Conservation (phyloP, 495 filamentous ascomycete species). For the Neurospora tetrasperma region DNA sequence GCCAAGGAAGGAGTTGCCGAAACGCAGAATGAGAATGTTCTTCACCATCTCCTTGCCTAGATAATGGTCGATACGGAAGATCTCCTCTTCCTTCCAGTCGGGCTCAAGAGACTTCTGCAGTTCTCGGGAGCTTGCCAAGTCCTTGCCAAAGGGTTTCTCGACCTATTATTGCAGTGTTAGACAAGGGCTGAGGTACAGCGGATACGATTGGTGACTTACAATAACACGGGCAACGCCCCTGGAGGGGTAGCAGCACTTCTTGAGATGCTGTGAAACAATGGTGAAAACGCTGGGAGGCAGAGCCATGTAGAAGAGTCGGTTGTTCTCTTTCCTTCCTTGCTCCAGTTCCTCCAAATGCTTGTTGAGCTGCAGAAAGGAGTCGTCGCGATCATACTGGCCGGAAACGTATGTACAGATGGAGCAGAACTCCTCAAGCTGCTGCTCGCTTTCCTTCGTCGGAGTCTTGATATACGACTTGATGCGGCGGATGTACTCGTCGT, state of each 20-base stretch:
- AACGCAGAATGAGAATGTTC: conserved; percentile 96
- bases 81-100: conserved; percentile 98
- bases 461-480: conserved; percentile 99
- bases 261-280: conserved; percentile 91
- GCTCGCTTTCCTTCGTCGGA: conserved; percentile 93
- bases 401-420: conserved; percentile 83
- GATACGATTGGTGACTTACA: conserved; percentile 40
- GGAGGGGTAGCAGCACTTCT: conserved; percentile 89
- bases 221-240: conserved; percentile 88
- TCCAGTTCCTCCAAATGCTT: conserved; percentile 87
- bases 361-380: conserved; percentile 80
- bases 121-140: conserved; percentile 85
- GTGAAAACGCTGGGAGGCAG: conserved; percentile 96
- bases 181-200: neutral
- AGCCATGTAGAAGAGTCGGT: conserved; percentile 99
- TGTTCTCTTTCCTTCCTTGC: conserved; percentile 66
- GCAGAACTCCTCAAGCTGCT: conserved; percentile 86
- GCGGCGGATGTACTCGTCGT: conserved; percentile 82
- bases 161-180: conserved; percentile 45
- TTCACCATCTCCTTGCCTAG: conserved; percentile 99
- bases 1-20: conserved; percentile 98
- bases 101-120: conserved; percentile 92
- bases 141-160: conserved; percentile 99
- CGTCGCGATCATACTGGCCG: conserved; percentile 95
- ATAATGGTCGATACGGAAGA: conserved; percentile 99